phyloP scores from a whole-genome alignment of 768 basidiomycete genomes.

The Boletales sp. region DNA sequence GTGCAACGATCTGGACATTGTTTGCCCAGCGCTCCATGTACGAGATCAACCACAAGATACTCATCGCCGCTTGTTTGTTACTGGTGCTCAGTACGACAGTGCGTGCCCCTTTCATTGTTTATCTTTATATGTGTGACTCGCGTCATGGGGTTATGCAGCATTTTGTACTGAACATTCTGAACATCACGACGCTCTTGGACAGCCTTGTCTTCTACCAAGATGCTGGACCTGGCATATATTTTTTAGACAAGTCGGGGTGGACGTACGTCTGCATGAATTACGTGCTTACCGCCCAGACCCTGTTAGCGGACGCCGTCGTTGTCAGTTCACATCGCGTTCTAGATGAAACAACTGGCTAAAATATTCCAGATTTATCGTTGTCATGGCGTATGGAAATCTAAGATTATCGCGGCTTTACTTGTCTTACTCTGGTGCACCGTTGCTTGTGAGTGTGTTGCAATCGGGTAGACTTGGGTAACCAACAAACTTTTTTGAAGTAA shows the following conservation, averaged over 20 bases:
- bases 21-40: neutral
- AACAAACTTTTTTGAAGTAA: conserved; percentile 8
- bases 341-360: neutral
- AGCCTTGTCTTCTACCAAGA: conserved; percentile 25
- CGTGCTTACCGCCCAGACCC: conserved; percentile 22
- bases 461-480: too few relatives aligned
- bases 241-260: conserved; percentile 23
- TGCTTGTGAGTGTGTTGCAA: conserved; percentile 9
- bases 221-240: conserved; percentile 19
- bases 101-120: neutral
- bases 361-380: conserved; percentile 22
- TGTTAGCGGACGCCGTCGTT: conserved; percentile 30
- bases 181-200: conserved; percentile 21
- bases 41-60: conserved; percentile 18
- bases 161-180: conserved; percentile 22
- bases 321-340: conserved; percentile 10
- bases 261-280: conserved; percentile 29
- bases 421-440: conserved; percentile 27
- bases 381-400: conserved; percentile 32
- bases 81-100: conserved; percentile 31
- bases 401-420: conserved; percentile 25
- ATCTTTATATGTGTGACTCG: neutral
- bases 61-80: conserved; percentile 23
- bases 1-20: conserved; percentile 27
- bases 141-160: conserved; percentile 15